Evolutionary conservation across 306 rosid genomes (phyloP).

Genomic region (Benincasa hispida): DNA sequence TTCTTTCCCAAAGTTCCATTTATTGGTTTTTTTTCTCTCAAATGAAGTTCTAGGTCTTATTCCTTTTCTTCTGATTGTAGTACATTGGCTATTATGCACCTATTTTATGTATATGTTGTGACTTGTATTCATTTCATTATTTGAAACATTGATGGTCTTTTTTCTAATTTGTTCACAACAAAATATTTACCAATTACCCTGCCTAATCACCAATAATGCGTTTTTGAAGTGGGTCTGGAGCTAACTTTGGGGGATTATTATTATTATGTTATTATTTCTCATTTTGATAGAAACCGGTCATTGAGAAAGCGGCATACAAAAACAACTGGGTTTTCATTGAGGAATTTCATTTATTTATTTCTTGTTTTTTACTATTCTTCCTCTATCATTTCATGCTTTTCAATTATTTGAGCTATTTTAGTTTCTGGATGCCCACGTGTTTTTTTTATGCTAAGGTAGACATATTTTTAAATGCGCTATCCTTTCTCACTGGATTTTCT

Average conservation of each 20-base stretch:
- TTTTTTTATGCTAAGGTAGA: background rate
- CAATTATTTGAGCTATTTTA: conserved; percentile 8
- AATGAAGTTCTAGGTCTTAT: background rate
- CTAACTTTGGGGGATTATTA: background rate
- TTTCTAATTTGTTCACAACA: background rate
- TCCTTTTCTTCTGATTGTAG: background rate
- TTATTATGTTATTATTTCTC: background rate
- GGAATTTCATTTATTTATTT: background rate
- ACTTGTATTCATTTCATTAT: background rate
- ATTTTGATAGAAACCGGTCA: background rate
- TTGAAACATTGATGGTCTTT: background rate
- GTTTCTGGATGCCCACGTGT: background rate
- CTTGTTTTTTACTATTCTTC: background rate
- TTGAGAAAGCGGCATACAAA: background rate
- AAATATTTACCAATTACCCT: background rate
- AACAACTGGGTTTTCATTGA: background rate
- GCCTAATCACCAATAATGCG: background rate
- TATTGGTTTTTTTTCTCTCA: background rate
- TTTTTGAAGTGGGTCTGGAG: background rate
- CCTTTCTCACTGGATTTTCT: conserved; percentile 8
- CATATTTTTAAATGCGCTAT: background rate
- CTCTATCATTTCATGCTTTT: background rate
- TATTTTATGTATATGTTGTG: background rate
- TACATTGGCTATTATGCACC: background rate
- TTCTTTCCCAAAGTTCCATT: background rate